Base-by-base conservation (phyloP, 2,329 filamentous ascomycete genomes). In the Acarospora socialis region DNA sequence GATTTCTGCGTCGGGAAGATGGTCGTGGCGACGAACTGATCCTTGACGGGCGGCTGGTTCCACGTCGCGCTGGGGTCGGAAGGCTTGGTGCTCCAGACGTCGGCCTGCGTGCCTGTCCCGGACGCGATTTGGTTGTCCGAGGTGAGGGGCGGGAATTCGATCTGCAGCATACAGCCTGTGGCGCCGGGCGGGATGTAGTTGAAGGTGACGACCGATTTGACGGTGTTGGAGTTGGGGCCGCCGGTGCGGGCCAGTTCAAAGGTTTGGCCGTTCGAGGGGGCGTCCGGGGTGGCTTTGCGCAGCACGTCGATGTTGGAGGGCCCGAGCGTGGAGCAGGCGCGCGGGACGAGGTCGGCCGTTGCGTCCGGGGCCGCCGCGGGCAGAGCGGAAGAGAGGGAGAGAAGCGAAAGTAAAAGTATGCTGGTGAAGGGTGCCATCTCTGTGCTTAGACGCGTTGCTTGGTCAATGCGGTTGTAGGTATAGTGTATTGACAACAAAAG, bases 161-260 rank as follows among this genome's bases (percentile, higher is more conserved):
- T 32, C n/a, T 39, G 20, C 1, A 45, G 36, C 16, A 31, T 40
- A 27, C 43, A 46, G 9, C 43, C 43, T 2, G 39, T 43, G 5
- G 43, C 30, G 6, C 22, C 29, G 2, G 17, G 5, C 14, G 43
- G 39, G 27, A 46, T 40, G 27, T 35, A 26, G 7, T n/a, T 19
- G 37, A 46, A 46, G 12, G 43, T 39, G 5, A 46, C 4, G 3
- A 38, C 35, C 3, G 37, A 33, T 13, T 36, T 31, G 7, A 31
- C 16, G 3, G 32, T 37, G 28, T 30, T 30, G 28, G 28, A 30
- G 28, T 30, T 18, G 13, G 28, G 7, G 13, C n/a, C 17, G 13
- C 14, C 28, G 17, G 5, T 18, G 7, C 28, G 28, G 17, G 13
- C 13, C 5, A 30, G 28, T 7, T 16, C 17, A 17, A 30, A 30